Evolutionary conservation across 2,329 filamentous ascomycete species (phyloP), one percentile per base, ranked within the genome.

Genomic region (Botrytis sinoallii): DNA sequence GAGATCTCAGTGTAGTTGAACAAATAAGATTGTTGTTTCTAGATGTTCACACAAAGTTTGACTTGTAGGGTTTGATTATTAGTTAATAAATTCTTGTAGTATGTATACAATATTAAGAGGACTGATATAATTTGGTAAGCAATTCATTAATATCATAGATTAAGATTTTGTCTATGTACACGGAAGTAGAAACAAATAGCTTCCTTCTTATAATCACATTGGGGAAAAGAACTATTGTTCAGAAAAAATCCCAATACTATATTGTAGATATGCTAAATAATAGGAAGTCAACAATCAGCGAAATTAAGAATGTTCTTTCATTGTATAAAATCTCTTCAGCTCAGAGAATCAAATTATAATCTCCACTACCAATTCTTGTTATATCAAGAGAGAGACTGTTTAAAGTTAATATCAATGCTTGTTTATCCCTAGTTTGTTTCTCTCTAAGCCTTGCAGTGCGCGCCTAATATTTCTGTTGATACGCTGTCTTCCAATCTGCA

Each of bases 1-100:
- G 10, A 52, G 2, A 14, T 52, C 4, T 1, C 4, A n/a, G 1
- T 4, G 5, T n/a, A 0, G 25, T 0, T 52, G 12, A 4, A 52
- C 25, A 52, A n/a, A 6, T 9, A 52, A 14, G 12, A n/a, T 14
- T 0, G 3, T 1, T 25, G 0, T 3, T 52, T 52, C 10, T 52
- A n/a, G 4, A 52, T 52, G 6, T 6, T n/a, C 1, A n/a, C 2
- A 5, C 4, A 52, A 14, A 6, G 10, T 52, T 25, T 52, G 10
- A 25, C 4, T 52, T 0, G 25, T 52, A 12, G 25, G 14, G 25
- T 1, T 55, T 55, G 25, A 55, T 55, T 12, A 4, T 7, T 55
- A 2, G 48, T n/a, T n/a, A 14, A n/a, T 0, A n/a, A n/a, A 55
- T 55, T n/a, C 2, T n/a, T 25, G 4, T 1, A n/a, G 7, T 14